Conservation (phyloP, 345 rosid genomes). For the Syzygium aromaticum region DNA sequence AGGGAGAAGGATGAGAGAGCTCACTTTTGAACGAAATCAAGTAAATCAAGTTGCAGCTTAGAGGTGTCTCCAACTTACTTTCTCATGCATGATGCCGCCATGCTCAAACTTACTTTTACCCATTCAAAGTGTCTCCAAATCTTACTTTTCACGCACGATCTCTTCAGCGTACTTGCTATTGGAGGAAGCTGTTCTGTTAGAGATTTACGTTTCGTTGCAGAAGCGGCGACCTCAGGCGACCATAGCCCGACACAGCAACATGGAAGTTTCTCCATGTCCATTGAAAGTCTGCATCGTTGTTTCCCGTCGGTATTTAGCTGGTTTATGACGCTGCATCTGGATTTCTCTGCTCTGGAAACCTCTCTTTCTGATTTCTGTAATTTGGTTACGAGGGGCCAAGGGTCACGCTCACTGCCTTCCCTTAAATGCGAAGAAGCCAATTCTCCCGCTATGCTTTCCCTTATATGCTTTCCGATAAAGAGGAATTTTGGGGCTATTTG, state of each 20-base stretch:
- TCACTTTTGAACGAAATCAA: not conserved
- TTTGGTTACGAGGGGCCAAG: not conserved
- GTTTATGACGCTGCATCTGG: not conserved
- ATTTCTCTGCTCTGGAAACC: not conserved
- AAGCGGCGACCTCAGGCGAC: not conserved
- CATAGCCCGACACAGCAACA: too few species aligned
- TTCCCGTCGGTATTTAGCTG: not conserved
- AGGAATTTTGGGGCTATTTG: too few species aligned
- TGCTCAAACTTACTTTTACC: not conserved
- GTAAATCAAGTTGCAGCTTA: not conserved
- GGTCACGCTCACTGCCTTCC: not conserved
- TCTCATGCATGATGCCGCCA: not conserved
- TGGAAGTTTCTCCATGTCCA: not conserved
- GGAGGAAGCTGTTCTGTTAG: not conserved
- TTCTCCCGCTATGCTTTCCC: not conserved
- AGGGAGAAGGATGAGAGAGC: not conserved
- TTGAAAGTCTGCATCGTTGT: not conserved
- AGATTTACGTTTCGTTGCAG: not conserved
- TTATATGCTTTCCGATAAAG: too few species aligned
- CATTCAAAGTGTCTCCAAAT: not conserved
- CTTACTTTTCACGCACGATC: not conserved
- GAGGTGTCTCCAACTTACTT: not conserved
- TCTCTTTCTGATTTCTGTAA: not conserved
- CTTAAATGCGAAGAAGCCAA: not conserved
- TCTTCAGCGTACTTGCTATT: not conserved